Evolutionary conservation across 83 land plant genomes (phyloP).

Genomic region (Larix sibirica): DNA sequence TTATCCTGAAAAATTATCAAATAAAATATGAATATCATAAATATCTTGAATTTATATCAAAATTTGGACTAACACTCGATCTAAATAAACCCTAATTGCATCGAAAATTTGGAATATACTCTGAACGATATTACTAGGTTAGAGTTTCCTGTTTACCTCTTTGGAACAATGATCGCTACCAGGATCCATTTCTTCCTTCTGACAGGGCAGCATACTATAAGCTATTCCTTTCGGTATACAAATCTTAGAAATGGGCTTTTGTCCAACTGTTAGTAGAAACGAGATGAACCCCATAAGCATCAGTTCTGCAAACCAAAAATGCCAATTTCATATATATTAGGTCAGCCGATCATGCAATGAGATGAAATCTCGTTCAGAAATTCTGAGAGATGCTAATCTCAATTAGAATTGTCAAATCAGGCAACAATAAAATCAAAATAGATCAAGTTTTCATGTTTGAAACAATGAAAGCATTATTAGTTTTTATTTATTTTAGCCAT

Average conservation of each 20-base stretch:
- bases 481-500: background rate
- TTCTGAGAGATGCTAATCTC: background rate
- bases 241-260: constrained; percentile 33
- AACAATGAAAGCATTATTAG: background rate
- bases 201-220: constrained; percentile 44
- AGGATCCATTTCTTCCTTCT: background rate
- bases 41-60: background rate
- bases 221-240: constrained; percentile 27
- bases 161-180: background rate
- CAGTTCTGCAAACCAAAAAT: constrained; percentile 26
- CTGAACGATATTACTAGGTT: background rate
- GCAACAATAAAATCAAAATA: too few species aligned
- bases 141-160: background rate
- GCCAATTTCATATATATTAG: background rate
- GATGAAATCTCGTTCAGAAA: background rate
- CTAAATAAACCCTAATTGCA: background rate
- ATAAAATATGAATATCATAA: background rate
- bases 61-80: background rate
- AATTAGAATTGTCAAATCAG: too few species aligned
- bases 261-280: constrained; percentile 27
- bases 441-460: too few species aligned
- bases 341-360: too few species aligned
- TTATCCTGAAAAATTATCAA: constrained; percentile 26
- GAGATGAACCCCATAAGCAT: constrained; percentile 57
- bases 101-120: background rate